These are phyloP conservation scores for Penicillium brevicompactum DNA, from an alignment of 2,329 filamentous ascomycete species.

Conservation along the genomic window DNA sequence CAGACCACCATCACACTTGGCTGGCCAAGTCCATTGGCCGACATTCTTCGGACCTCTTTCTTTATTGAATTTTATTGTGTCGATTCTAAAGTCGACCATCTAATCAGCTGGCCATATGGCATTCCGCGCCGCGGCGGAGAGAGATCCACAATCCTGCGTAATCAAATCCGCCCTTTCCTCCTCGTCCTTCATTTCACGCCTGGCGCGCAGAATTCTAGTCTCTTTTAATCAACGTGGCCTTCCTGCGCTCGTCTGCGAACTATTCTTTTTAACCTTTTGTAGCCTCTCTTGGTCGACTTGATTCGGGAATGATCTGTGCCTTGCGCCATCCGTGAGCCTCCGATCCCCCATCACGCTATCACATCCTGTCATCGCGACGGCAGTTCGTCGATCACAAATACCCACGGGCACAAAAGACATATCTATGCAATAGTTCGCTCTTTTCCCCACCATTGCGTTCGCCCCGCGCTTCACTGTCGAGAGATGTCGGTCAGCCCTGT, in stretches of 20 bases:
- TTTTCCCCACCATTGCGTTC: background rate
- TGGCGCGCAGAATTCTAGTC: background rate
- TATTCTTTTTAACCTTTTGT: conserved; percentile 6
- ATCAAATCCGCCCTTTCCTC: conserved; percentile 16
- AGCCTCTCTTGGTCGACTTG: conserved; percentile 4
- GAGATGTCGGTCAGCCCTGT: conserved; percentile 21
- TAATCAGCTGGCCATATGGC: conserved; percentile 9
- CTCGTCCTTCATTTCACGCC: conserved; percentile 7
- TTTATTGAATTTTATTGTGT: background rate
- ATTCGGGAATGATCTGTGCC: conserved; percentile 23
- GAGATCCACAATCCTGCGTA: conserved; percentile 18
- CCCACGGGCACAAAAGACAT: background rate
- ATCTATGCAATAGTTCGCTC: conserved; percentile 21
- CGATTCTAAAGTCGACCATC: conserved; percentile 4
- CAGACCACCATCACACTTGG: background rate
- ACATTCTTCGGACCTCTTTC: background rate
- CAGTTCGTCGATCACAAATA: background rate
- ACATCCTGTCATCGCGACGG: conserved; percentile 11
- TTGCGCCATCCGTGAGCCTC: conserved; percentile 25
- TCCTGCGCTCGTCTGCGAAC: background rate
- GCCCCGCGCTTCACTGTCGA: conserved; percentile 5
- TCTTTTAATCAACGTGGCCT: conserved; percentile 15
- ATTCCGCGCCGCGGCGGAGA: conserved; percentile 22
- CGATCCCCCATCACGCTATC: conserved; percentile 20
- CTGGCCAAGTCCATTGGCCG: background rate